These are phyloP conservation scores for Solanum hybrid DNA, from an alignment of 305 asterid genomes.

Conservation along the genomic window DNA sequence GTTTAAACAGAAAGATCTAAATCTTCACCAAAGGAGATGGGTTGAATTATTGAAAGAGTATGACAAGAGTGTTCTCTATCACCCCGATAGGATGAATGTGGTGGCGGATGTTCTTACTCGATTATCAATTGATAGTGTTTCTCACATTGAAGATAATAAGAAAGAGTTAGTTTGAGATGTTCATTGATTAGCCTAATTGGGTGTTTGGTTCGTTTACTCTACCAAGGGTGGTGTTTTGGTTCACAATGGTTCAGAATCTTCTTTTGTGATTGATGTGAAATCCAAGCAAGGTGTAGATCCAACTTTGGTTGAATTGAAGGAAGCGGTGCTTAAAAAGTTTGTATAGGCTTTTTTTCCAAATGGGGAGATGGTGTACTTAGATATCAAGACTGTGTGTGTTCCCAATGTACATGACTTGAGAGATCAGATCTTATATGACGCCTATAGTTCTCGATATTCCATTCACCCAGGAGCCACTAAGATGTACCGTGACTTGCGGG, in stretches of 20 bases:
- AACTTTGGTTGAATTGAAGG: not conserved
- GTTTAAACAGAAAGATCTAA: no score
- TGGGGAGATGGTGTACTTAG: not conserved
- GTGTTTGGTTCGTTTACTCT: not conserved
- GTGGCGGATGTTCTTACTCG: not conserved
- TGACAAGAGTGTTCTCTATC: not conserved
- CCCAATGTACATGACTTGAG: not conserved
- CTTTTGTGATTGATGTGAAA: not conserved
- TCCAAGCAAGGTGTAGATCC: not conserved
- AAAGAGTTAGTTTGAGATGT: not conserved
- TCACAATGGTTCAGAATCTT: not conserved
- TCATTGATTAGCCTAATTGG: not conserved
- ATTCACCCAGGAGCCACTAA: not conserved
- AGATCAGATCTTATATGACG: not conserved
- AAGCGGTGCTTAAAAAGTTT: not conserved
- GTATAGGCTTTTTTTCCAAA: not conserved
- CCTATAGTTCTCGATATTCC: not conserved
- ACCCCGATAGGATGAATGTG: not conserved
- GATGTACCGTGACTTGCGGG: not conserved
- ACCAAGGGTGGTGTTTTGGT: not conserved
- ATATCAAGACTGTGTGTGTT: not conserved
- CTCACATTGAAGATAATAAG: not conserved
- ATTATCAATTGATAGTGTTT: not conserved
- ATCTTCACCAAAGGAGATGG: not conserved
- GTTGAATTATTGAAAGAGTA: not conserved